Percentiles rank a stretch among this genome's conserved stretches.
phyloP scores from a whole-genome alignment of 805 yeast species.

The Candida chauliodis region DNA sequence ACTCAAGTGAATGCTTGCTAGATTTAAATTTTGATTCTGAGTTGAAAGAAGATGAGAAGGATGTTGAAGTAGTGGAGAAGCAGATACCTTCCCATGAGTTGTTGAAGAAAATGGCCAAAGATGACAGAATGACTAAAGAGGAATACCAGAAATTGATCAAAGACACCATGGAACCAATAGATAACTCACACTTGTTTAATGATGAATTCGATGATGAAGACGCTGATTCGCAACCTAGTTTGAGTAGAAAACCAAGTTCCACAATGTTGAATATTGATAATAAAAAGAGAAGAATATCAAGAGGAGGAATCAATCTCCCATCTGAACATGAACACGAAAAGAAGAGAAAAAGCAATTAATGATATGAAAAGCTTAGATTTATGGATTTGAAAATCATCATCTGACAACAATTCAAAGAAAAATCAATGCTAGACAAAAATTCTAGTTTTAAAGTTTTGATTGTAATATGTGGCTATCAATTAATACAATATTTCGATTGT shows the following conservation, averaged over 20 bases:
- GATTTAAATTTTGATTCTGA: conserved; percentile 14
- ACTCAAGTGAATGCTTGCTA: conserved; percentile 33
- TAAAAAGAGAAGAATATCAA: conserved; percentile 23
- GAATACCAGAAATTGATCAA: conserved; percentile 29
- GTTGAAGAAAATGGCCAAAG: conserved; percentile 34
- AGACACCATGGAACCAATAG: conserved; percentile 30
- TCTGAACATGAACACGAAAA: background rate
- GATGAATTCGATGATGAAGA: conserved; percentile 31
- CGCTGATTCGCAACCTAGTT: conserved; percentile 3
- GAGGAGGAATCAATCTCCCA: conserved; percentile 24
- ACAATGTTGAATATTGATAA: conserved; percentile 6
- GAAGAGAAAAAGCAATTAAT: conserved; percentile 2
- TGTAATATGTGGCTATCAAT: too few relatives aligned
- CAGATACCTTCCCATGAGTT: conserved; percentile 20
- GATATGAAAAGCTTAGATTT: background rate
- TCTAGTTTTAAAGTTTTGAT: too few relatives aligned
- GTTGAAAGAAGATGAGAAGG: conserved; percentile 14
- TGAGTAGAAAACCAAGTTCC: conserved; percentile 9
- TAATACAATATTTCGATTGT: too few relatives aligned
- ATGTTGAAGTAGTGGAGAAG: background rate
- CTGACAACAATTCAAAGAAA: too few relatives aligned
- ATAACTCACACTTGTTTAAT: conserved; percentile 35
- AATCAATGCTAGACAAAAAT: too few relatives aligned
- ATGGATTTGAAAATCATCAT: too few relatives aligned
- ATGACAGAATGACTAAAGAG: conserved; percentile 29